Base-by-base conservation (phyloP, 1,284 basidiomycete species). In the Ceratorhiza oryzae-sativae region DNA sequence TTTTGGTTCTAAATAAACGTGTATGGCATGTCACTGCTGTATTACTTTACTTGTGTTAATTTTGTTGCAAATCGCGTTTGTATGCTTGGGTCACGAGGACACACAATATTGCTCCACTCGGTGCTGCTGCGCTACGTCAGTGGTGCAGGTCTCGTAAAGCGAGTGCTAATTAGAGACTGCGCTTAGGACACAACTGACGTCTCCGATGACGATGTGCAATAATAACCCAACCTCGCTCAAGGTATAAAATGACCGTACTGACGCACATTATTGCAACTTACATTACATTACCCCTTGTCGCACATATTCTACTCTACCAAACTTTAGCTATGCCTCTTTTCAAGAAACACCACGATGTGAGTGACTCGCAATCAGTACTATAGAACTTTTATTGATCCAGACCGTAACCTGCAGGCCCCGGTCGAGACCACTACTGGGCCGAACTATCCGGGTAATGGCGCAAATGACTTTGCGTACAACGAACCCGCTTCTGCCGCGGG, bases 271-370 rank as follows among this genome's bases (percentile, higher is more conserved):
- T 25, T 30, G 15, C 62, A 49, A 67, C 49, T 67, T 41, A 30
- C 46, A 1, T 42, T n/a, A 46, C 30, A 25, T 32, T 18, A 42
- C 65, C 15, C n/a, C n/a, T 10, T 42, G 25, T 39, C 36, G 23
- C 65, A 68, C 46, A 51, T 51, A 63, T 51, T 13, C 39, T 9
- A 15, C 12, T 27, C 8, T 62, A 53, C 27, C 25, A 42, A 23
- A 45, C 15, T 62, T 48, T 25, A 51, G 27, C 53, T 12, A 68
- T 68, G 65, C 65, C 65, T 56, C 65, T 68, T 34, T 68, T 68
- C 65, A 68, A 68, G 51, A 56, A 68, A n/a, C 51, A 56, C n/a
- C 49, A 68, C 41, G 53, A 68, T 18, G 65, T 68, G 39, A 65
- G 46, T 18, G 42, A 18, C 42, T 3, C 18, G n/a, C 42, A n/a